These are phyloP conservation scores for Cytospora mali DNA, from an alignment of 2,329 filamentous ascomycete genomes.

Conservation along the genomic window DNA sequence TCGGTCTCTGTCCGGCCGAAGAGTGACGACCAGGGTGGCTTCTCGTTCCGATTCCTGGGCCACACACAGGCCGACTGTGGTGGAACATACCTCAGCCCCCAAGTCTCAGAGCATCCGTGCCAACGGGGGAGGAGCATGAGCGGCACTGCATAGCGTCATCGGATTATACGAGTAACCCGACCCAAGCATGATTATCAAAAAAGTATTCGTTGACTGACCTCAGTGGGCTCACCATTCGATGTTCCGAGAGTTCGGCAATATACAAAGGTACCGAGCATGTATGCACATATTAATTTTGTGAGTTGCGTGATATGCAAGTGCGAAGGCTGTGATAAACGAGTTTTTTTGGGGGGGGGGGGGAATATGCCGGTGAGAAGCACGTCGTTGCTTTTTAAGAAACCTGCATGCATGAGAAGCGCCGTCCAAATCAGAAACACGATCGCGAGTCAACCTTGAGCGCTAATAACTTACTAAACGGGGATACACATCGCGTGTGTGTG, in stretches of 20 bases:
- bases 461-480: constrained; percentile 10
- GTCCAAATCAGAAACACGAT: constrained; percentile 19
- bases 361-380: constrained; percentile 5
- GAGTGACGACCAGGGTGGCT: constrained; percentile 7
- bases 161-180: neutral
- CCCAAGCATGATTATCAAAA: neutral
- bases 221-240: constrained; percentile 3
- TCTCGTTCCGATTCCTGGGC: constrained; percentile 20
- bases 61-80: constrained; percentile 16
- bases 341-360: too few relatives aligned
- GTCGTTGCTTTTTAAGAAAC: constrained; percentile 6
- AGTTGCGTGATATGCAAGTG: constrained; percentile 18
- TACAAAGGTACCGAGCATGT: neutral
- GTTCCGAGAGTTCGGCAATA: constrained; percentile 4
- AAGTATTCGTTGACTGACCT: constrained; percentile 10
- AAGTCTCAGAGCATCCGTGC: neutral
- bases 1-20: constrained; percentile 27
- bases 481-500: constrained; percentile 21
- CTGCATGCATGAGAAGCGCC: constrained; percentile 24
- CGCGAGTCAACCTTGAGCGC: constrained; percentile 10
- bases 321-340: too few relatives aligned
- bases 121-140: neutral
- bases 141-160: neutral
- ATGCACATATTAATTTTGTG: too few relatives aligned
- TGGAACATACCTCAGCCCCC: constrained; percentile 16